phyloP scores from a whole-genome alignment of 140 eudicot species.

The Senecio squalidus region DNA sequence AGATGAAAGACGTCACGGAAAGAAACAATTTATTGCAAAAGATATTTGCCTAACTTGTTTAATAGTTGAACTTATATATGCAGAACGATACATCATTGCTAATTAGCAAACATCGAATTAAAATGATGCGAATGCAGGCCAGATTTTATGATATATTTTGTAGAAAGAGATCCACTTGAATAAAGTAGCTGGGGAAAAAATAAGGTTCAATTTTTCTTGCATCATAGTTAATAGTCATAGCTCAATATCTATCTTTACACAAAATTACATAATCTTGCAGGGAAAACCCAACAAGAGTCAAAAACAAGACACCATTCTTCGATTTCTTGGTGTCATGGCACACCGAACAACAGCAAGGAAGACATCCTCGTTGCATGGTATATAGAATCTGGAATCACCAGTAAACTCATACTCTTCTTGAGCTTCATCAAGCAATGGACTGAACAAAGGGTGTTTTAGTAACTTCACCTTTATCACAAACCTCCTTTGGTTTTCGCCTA shows the following conservation, averaged over 20 bases:
- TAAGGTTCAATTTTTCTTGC: conserved; percentile 6
- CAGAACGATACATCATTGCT: not conserved
- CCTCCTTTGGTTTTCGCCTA: conserved; percentile 65
- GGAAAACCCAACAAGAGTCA: conserved; percentile 22
- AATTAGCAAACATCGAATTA: too few species aligned
- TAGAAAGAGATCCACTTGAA: not conserved
- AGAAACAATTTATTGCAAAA: not conserved
- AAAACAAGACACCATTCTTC: conserved; percentile 35
- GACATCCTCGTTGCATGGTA: conserved; percentile 70
- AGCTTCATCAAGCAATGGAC: conserved; percentile 74
- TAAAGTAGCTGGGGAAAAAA: not conserved
- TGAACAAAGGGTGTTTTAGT: conserved; percentile 67
- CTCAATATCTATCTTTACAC: conserved; percentile 21
- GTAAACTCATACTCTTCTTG: conserved; percentile 56
- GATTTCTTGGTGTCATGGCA: conserved; percentile 41
- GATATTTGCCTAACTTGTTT: not conserved
- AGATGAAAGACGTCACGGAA: too few species aligned
- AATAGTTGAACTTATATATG: not conserved
- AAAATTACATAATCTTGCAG: conserved; percentile 18
- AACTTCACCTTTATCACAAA: conserved; percentile 64
- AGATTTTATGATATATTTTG: not conserved
- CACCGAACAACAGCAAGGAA: conserved; percentile 60
- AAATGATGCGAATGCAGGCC: too few species aligned
- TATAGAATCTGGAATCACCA: conserved; percentile 52
- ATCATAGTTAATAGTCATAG: conserved; percentile 11